Base-by-base conservation (phyloP, 2,329 filamentous ascomycete species). In the Cladosporium sp. region DNA sequence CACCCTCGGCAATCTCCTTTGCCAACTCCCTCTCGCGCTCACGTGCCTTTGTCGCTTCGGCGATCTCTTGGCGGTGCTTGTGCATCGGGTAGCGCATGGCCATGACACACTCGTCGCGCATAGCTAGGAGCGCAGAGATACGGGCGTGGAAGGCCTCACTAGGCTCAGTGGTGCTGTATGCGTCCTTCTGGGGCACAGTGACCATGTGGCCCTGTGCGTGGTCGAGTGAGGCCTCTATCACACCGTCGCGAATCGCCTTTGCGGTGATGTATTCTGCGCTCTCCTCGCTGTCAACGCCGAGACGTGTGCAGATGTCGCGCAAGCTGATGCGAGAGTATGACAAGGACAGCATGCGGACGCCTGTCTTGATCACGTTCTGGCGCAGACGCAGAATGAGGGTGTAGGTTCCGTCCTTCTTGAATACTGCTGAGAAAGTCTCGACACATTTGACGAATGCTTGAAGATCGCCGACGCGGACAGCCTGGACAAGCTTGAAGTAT, bases 21-120 rank as follows among this genome's bases (percentile, higher is more conserved):
- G 92, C 94, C 82, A 99, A 86, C 77, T 99, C 94, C 17, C 94
- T 85, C 80, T 99, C 94, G 19, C 94, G 84, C 75, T 99, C 94
- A 52, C 94, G 85, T n/a, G 94, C 94, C 77, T 99, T 95, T 75
- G 97, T 93, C 0, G 94, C 94, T 69, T 96, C 97, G 84, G 97
- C 97, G 58, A 99, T 83, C 77, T 99, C 94, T 58, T 97, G 82
- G 17, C 94, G 86, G 77, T 99, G 94, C 76, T 97, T 94, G 80
- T 99, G 97, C 93, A 97, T 97, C 2, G 94, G 94, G 78, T 97
- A 99, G 58, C 94, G 87, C 94, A 99, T 99, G 25, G 94, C 93
- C 89, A 96, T 97, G 70, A 99, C 92, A 72, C 93, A 97, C 80
- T 99, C 94, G 69, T 99, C 94, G 71, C 97, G 92, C 63, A 99